phyloP scores from a whole-genome alignment of 2,329 filamentous ascomycete genomes.

The Triangularia verruculosa region DNA sequence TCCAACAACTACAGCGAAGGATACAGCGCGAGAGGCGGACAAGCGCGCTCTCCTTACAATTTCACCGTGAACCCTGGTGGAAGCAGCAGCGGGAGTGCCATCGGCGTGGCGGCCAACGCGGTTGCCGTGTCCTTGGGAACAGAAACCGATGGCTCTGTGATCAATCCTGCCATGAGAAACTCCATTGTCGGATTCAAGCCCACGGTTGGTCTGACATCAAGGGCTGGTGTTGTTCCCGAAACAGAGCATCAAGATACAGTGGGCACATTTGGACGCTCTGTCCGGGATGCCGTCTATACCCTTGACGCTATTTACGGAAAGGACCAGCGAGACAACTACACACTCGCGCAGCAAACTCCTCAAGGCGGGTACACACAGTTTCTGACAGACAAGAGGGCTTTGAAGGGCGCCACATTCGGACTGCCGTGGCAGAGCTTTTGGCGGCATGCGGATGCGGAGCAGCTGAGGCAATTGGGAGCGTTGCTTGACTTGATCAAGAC shows the following conservation, averaged over 20 bases:
- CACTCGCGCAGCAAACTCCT: constrained; percentile 55
- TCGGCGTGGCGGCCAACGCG: constrained; percentile 45
- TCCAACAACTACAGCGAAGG: constrained; percentile 66
- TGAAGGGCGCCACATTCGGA: constrained; percentile 64
- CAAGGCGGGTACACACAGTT: constrained; percentile 55
- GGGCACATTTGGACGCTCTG: constrained; percentile 55
- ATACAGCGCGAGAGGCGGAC: constrained; percentile 37
- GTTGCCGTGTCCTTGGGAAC: constrained; percentile 63
- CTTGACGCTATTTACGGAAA: constrained; percentile 47
- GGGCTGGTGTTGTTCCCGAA: constrained; percentile 59
- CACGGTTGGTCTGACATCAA: constrained; percentile 69
- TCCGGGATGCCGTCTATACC: constrained; percentile 50
- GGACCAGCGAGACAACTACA: constrained; percentile 65
- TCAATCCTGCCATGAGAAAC: constrained; percentile 68
- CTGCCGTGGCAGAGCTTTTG: constrained; percentile 72
- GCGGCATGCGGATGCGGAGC: constrained; percentile 55
- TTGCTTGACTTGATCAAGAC: constrained; percentile 52
- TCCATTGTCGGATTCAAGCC: constrained; percentile 72
- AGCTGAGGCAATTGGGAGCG: constrained; percentile 51
- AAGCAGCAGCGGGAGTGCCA: constrained; percentile 17
- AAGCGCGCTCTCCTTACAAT: constrained; percentile 21
- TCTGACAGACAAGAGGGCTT: constrained; percentile 49
- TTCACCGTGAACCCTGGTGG: constrained; percentile 20
- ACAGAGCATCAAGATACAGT: constrained; percentile 57
- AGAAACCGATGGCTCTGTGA: constrained; percentile 67